Evolutionary conservation across 1,284 basidiomycete genomes (phyloP), one percentile per base, ranked within the genome.

Genomic region (Ganoderma meredithae): DNA sequence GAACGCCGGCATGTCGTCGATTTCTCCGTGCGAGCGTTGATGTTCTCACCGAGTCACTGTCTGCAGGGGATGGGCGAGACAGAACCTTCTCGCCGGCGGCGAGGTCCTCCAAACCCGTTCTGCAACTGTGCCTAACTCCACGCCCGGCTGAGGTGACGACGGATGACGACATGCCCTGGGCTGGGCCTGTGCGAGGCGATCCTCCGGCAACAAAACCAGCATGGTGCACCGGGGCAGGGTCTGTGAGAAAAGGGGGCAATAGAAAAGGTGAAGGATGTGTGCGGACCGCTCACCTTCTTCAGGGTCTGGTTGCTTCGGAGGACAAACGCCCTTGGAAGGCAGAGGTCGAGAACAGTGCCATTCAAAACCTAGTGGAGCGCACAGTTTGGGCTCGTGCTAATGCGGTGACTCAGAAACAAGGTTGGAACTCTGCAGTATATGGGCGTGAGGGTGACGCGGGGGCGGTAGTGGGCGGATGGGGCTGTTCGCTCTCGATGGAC

Each of bases 201-300:
- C 94, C 95, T 31, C 95, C 95, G 17, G 94, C 93, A 63, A 96
- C 82, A 76, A 92, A 93, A 78, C 87, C 90, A 74, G 90, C 91
- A 75, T 90, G 90, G 91, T 94, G 49, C 15, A 61, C 47, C 22
- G 10, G 22, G 10, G 47, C 47, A n/a, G 22, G 47, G 10, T 49
- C 25, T 10, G 56, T 41, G 31, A 36, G 56, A 59, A 27, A 31
- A 27, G 6, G 52, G 27, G 52, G 17, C n/a, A 59, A 27, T 9
- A 39, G 8, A 59, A 27, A 39, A 39, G 8, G 10, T 59, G 41
- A n/a, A 40, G n/a, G 39, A n/a, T 36, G 40, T 33, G 19, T n/a
- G 36, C 27, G 58, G 31, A 7, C 52, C 36, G 39, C 58, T 33
- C 33, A 80, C 79, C 69, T 75, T 76, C 76, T 76, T 31, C 74